These are phyloP conservation scores for Monilinia polystroma DNA, from an alignment of 2,329 filamentous ascomycete genomes.

Conservation along the genomic window DNA sequence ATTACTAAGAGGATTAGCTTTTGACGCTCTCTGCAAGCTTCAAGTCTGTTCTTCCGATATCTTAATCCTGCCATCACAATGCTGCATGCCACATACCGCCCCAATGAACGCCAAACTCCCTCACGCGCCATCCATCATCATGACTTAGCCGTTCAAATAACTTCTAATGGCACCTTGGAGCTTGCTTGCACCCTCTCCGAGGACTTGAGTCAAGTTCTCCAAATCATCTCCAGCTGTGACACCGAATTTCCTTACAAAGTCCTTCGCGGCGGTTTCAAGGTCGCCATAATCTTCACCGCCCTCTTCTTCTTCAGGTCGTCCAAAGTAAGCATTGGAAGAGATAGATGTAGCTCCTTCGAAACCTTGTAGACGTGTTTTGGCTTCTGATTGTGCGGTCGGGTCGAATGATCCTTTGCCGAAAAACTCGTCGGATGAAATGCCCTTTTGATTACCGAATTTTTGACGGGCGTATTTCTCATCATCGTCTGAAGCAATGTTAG, in stretches of 20 bases:
- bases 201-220: constrained; percentile 78
- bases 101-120: constrained; percentile 17
- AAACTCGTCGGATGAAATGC: constrained; percentile 97
- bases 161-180: constrained; percentile 73
- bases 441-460: constrained; percentile 91
- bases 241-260: constrained; percentile 92
- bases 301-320: constrained; percentile 80
- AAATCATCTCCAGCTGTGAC: constrained; percentile 94
- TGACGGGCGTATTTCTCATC: constrained; percentile 78
- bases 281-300: constrained; percentile 80
- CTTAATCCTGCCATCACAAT: constrained; percentile 14
- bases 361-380: constrained; percentile 80
- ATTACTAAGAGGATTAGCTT: constrained; percentile 1
- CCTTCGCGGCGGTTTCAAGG: constrained; percentile 88
- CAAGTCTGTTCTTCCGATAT: not conserved
- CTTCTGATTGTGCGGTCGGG: constrained; percentile 75
- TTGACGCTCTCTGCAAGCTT: constrained; percentile 1
- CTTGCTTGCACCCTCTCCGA: constrained; percentile 82
- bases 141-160: constrained; percentile 57
- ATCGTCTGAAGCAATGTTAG: constrained; percentile 55
- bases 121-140: not conserved
- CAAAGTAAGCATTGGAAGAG: constrained; percentile 97
- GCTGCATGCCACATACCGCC: not conserved
- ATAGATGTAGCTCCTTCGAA: constrained; percentile 93
- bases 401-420: constrained; percentile 91